Evolutionary conservation across 768 basidiomycete species (phyloP).

Genomic region (Tylopilus sp.): DNA sequence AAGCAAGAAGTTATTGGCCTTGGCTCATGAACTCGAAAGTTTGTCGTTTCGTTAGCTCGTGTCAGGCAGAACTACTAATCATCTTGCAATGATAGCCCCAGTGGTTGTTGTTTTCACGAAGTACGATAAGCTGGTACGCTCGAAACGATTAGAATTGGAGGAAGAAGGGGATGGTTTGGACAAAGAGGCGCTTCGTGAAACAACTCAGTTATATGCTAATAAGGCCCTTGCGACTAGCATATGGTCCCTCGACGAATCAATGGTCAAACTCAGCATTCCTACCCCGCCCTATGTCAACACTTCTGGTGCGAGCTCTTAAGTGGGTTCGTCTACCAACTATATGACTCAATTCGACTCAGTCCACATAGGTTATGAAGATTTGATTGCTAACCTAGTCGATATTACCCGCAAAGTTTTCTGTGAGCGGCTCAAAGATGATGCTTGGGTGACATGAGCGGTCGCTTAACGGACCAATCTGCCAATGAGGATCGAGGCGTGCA

Average conservation of each 20-base stretch:
- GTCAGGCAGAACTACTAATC: background rate
- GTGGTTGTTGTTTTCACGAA: constrained; percentile 7
- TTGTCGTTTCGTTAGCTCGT: background rate
- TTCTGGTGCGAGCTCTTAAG: background rate
- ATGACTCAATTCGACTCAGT: background rate
- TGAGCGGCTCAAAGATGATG: constrained; percentile 4
- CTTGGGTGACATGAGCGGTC: constrained; percentile 6
- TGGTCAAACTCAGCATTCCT: background rate
- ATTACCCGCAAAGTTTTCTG: background rate
- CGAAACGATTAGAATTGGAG: constrained; percentile 1
- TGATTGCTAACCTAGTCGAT: background rate
- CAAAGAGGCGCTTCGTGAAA: background rate
- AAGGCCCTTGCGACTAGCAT: background rate
- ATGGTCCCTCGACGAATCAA: background rate
- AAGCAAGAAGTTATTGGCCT: background rate
- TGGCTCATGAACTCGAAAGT: constrained; percentile 3
- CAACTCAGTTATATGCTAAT: background rate
- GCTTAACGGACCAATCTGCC: constrained; percentile 4
- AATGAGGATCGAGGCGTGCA: constrained; percentile 1
- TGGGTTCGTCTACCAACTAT: background rate
- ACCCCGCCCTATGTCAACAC: background rate
- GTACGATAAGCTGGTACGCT: constrained; percentile 2
- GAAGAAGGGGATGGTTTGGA: background rate
- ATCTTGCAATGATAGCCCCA: background rate
- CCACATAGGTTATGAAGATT: background rate